Conservation (phyloP, 805 yeast genomes). For the Wickerhamiella galacta region DNA sequence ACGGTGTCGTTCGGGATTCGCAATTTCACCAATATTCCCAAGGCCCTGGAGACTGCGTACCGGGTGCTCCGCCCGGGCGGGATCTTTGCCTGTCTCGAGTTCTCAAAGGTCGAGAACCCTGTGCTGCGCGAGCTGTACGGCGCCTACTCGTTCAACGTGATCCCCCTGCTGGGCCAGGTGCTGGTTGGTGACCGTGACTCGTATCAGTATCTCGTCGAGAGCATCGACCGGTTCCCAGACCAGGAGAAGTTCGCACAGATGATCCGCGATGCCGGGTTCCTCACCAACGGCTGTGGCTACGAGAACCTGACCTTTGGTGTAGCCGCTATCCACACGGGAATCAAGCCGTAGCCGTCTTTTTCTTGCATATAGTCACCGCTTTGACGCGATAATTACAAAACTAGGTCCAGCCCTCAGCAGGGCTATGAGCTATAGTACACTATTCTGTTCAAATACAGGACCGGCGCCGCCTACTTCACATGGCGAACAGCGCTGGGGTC, state of each 20-base stretch:
- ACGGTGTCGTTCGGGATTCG: constrained; percentile 96
- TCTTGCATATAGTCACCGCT: no score
- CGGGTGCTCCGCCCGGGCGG: constrained; percentile 96
- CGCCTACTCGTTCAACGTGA: constrained; percentile 69
- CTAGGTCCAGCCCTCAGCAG: no score
- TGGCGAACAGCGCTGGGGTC: no score
- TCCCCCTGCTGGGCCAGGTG: constrained; percentile 91
- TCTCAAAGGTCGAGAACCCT: constrained; percentile 76
- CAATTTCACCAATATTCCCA: constrained; percentile 87
- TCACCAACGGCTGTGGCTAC: constrained; percentile 78
- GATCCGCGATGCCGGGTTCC: constrained; percentile 92
- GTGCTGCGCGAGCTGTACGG: constrained; percentile 61
- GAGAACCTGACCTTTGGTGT: constrained; percentile 89
- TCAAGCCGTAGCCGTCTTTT: constrained; percentile 73
- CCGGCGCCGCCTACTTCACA: no score
- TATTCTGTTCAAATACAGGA: no score
- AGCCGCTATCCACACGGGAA: constrained; percentile 91
- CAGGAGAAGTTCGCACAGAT: constrained; percentile 81
- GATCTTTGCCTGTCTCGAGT: constrained; percentile 89
- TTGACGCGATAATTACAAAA: no score
- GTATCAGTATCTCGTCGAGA: constrained; percentile 89
- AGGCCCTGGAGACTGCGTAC: constrained; percentile 88
- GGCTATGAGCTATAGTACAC: no score
- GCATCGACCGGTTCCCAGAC: constrained; percentile 77
- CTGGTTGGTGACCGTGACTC: constrained; percentile 92